These are phyloP conservation scores for Aphanomyces stellatus DNA, from an alignment of 352 stramenopile species.

Conservation along the genomic window DNA sequence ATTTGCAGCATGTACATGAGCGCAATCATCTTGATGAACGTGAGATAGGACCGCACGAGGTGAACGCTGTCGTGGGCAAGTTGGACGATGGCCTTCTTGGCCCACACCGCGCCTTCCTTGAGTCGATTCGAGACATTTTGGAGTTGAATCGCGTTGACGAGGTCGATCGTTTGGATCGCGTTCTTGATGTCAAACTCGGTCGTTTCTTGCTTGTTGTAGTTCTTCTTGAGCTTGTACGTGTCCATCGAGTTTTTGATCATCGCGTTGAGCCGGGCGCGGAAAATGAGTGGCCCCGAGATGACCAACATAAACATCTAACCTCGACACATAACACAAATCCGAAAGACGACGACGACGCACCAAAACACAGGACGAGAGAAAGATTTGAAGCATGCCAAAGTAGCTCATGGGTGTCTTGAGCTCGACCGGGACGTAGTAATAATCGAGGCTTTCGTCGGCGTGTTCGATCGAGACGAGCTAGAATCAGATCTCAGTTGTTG, in stretches of 20 bases:
- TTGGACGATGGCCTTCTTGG: background rate
- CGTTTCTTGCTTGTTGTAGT: background rate
- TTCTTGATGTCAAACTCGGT: background rate
- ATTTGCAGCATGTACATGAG: constrained; percentile 17
- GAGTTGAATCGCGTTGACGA: constrained; percentile 6
- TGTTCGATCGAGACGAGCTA: constrained; percentile 17
- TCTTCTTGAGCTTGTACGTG: constrained; percentile 2
- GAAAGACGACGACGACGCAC: background rate
- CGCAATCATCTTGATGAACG: constrained; percentile 12
- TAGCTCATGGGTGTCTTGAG: constrained; percentile 13
- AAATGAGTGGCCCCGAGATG: constrained; percentile 11
- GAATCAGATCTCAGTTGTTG: background rate
- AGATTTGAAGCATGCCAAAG: constrained; percentile 17
- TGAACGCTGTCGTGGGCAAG: background rate
- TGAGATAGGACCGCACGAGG: constrained; percentile 8
- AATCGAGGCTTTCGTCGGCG: constrained; percentile 6
- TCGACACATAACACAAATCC: background rate
- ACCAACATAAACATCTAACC: constrained; percentile 18
- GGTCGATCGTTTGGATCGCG: constrained; percentile 3
- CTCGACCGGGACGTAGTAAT: background rate
- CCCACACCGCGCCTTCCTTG: background rate
- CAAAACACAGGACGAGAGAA: constrained; percentile 4
- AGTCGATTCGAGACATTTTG: constrained; percentile 1
- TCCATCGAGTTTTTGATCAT: constrained; percentile 19
- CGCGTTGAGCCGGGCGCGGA: constrained; percentile 13